Base-by-base conservation (phyloP, 2,329 filamentous ascomycete species). In the Curvularia lunata region DNA sequence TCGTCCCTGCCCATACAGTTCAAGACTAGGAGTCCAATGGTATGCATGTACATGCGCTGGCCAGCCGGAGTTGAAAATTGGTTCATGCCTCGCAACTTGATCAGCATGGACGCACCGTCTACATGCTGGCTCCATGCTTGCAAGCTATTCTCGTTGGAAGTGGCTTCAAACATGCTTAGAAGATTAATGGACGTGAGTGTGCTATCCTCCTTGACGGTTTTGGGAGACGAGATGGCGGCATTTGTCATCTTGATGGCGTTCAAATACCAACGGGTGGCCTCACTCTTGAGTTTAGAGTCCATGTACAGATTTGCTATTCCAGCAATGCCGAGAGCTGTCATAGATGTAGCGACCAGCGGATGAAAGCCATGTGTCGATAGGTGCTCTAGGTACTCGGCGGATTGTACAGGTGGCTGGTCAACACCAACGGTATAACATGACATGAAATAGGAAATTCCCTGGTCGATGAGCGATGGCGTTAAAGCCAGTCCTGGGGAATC, bases 71-170 rank as follows among this genome's bases (percentile, higher is more conserved):
- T 72, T 1, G 56, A 32, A 25, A 76, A 71, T 28, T 76, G 74
- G 0, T 58, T 45, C 25, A 46, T 60, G 2, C 75, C 76, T 13
- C 76, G 70, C 46, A 75, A 52, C 21, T 61, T 67, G 23, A 78
- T 51, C 2, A 78, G 64, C 3, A 68, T 70, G 1, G 71, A 65
- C 0, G 73, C 71, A 18, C 76, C 76, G 9, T 72, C 63, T n/a
- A 78, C 70, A 52, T 78, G 76, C 28, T 71, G 70, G 30, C 57
- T 66, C 70, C 72, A 78, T 5, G 69, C 71, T n/a, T 52, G 40
- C 1, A 78, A 53, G 0, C 70, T 68, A 7, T 60, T 59, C 2
- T 73, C 64, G 41, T 74, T 75, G 19, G 58, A 69, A 4, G 72
- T 73, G 6, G 73, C 68, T 56, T 78, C 76, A 43, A 75, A 77